These are phyloP conservation scores for Rhizopus arrhizus DNA, from an alignment of 371 early-diverging fungal genomes.

Conservation along the genomic window DNA sequence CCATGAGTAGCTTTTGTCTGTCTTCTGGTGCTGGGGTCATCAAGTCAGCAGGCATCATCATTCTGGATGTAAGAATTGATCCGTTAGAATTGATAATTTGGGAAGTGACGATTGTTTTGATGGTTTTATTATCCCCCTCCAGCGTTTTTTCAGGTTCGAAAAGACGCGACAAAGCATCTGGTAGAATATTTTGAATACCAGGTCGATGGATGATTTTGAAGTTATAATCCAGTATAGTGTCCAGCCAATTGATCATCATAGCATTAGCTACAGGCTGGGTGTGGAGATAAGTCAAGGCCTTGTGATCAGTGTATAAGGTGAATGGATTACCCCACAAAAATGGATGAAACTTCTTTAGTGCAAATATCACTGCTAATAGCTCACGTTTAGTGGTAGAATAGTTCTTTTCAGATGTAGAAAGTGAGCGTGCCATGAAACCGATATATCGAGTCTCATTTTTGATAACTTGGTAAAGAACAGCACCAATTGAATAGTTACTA, in stretches of 20 bases:
- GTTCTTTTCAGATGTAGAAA: not conserved
- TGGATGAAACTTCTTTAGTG: not conserved
- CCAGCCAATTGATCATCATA: constrained; percentile 23
- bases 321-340: not conserved
- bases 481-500: constrained; percentile 33
- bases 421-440: constrained; percentile 3
- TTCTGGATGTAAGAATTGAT: not conserved
- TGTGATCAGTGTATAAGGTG: not conserved
- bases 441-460: not conserved
- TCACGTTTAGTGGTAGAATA: constrained; percentile 7
- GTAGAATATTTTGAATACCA: constrained; percentile 18
- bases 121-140: constrained; percentile 7
- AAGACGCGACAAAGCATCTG: constrained; percentile 13
- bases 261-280: constrained; percentile 13
- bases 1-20: too few species aligned
- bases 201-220: constrained; percentile 18
- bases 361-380: constrained; percentile 2
- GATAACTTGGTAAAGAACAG: constrained; percentile 18
- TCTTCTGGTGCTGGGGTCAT: not conserved
- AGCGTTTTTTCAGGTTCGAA: constrained; percentile 4
- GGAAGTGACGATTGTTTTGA: not conserved
- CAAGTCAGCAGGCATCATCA: not conserved
- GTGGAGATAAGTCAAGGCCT: constrained; percentile 7
- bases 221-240: constrained; percentile 17
- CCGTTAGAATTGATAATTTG: not conserved